These are phyloP conservation scores for Bacterosira constricta DNA, from an alignment of 108 stramenopile species.

Conservation along the genomic window DNA sequence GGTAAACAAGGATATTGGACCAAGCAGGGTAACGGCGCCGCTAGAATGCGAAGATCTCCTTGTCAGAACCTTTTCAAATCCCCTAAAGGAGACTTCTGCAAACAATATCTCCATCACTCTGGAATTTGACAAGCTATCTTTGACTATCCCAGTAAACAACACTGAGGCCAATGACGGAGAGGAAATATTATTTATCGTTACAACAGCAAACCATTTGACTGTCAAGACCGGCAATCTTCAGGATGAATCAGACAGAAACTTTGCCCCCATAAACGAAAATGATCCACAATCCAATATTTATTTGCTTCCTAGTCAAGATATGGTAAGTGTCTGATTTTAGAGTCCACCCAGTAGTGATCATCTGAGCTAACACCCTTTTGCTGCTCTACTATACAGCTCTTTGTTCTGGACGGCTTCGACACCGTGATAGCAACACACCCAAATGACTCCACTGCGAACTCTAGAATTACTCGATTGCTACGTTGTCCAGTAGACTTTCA, in stretches of 20 bases:
- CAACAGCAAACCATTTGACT: background rate
- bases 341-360: background rate
- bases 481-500: background rate
- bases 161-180: background rate
- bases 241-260: background rate
- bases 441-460: background rate
- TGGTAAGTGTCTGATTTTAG: background rate
- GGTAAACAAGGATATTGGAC: background rate
- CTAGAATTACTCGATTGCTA: background rate
- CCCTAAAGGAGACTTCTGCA: background rate
- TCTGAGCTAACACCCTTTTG: background rate
- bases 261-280: background rate
- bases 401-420: background rate
- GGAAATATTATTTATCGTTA: slow-evolving; percentile 6
- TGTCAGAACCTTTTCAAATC: background rate
- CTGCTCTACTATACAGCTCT: background rate
- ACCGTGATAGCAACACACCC: background rate
- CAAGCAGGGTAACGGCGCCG: background rate
- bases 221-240: slow-evolving; percentile 3
- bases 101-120: background rate
- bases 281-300: background rate
- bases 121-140: slow-evolving; percentile 4
- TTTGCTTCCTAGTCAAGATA: background rate
- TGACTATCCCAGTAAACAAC: background rate
- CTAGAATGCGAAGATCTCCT: slow-evolving; percentile 3